Percentiles rank a stretch among this genome's conserved stretches.
These are phyloP conservation scores for Trifolium fragiferum DNA, from an alignment of 306 rosid genomes.

Conservation along the genomic window DNA sequence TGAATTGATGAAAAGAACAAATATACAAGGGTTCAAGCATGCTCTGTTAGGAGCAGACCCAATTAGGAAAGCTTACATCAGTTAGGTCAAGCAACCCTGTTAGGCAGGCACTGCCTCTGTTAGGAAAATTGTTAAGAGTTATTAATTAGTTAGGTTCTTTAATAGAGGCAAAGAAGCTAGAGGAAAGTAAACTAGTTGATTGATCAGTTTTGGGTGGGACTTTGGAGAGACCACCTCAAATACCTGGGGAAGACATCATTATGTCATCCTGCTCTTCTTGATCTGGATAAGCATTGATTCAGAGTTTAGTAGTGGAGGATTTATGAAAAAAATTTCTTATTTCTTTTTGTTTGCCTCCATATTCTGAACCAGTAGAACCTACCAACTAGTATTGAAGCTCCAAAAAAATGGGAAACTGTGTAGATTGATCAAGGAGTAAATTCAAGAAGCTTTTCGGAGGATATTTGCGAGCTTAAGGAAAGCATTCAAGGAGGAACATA, in stretches of 20 bases:
- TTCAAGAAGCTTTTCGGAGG: background rate
- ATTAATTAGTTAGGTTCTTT: background rate
- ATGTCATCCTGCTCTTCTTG: background rate
- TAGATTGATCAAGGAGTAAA: slow-evolving; percentile 11
- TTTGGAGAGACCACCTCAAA: background rate
- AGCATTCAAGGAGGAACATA: slow-evolving; percentile 13
- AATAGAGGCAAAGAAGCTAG: background rate
- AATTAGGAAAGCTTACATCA: background rate
- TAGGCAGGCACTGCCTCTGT: background rate
- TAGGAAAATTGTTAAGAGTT: background rate
- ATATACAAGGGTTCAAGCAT: slow-evolving; percentile 15
- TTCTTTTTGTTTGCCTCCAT: background rate
- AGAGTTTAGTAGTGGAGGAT: background rate
- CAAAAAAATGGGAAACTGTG: background rate
- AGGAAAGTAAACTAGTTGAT: background rate
- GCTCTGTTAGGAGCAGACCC: slow-evolving; percentile 29
- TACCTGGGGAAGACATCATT: background rate
- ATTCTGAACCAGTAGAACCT: slow-evolving; percentile 3
- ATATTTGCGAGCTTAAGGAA: background rate
- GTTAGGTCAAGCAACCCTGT: background rate
- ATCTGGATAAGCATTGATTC: background rate
- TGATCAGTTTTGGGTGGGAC: background rate
- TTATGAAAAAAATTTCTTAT: background rate
- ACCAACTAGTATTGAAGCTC: background rate
- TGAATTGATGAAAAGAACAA: slow-evolving; percentile 6